Evolutionary conservation across 805 yeast genomes (phyloP), one percentile per base, ranked within the genome.

Genomic region (Hanseniaspora jakobsenii): DNA sequence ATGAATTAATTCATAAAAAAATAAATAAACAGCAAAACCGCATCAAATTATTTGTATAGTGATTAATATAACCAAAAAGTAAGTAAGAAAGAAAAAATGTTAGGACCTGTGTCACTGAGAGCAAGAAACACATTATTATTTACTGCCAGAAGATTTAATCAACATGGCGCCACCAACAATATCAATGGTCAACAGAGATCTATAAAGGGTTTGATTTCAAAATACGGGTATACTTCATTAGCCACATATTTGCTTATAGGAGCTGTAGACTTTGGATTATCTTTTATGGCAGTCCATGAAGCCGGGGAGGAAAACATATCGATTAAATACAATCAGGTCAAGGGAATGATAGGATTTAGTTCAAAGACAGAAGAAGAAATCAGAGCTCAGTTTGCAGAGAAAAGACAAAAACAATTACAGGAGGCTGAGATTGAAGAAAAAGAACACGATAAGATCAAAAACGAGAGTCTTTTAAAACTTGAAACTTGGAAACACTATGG

Each of bases 201-300:
- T 6, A 35, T 67, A 30, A 83, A 75, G 59, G 78, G 73, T 9
- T 66, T 91, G 50, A 71, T 82, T 55, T 78, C 81, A 56, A 80
- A 82, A 56, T 91, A 91, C 60, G 98, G 98, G 0, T 85, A 81
- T 66, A 75, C 93, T 14, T 96, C 95, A 0, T 64, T 89, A 12
- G 94, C 85, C 12, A 84, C 89, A 0, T 91, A 91, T 56, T 53
- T 85, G 17, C 79, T 72, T 2, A 58, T 91, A n/a, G 70, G 83
- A 2, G 66, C 69, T 18, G 61, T 91, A 22, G 97, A 91, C 57
- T 67, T 83, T 51, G 96, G 97, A 1, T 50, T 86, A 3, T 83
- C 93, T 59, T 91, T 78, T 59, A 50, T 81, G 7, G 54, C 82
- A 23, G 97, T 91, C 10, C 96, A 87, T 58, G 74, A 85, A 0